phyloP scores from a whole-genome alignment of 768 basidiomycete genomes.

The Panaeolus papilionaceus region DNA sequence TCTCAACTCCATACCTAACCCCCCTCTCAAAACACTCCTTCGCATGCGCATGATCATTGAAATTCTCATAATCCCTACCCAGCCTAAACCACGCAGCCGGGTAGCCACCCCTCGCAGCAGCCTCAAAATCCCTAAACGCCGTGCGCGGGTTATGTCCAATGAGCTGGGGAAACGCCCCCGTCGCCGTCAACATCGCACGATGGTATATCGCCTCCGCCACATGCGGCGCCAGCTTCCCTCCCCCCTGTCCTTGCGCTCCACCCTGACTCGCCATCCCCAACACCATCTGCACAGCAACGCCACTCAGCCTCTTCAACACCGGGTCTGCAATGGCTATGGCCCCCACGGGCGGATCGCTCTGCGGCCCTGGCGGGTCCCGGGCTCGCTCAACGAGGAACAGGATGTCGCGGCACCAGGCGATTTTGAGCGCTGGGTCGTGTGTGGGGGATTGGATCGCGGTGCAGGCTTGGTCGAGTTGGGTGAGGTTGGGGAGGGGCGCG shows the following conservation, averaged over 20 bases:
- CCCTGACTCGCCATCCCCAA: slow-evolving; percentile 9
- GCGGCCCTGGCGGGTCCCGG: slow-evolving; percentile 30
- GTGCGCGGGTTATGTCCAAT: slow-evolving; percentile 70
- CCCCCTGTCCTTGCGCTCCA: too few species aligned
- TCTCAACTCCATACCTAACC: slow-evolving; percentile 72
- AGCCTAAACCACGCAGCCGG: slow-evolving; percentile 90
- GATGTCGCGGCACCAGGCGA: slow-evolving; percentile 87
- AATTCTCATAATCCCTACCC: slow-evolving; percentile 91
- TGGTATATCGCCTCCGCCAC: slow-evolving; percentile 79
- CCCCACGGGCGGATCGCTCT: slow-evolving; percentile 47
- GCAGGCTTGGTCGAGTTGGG: slow-evolving; percentile 59
- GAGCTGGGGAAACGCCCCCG: slow-evolving; percentile 73
- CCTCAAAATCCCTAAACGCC: slow-evolving; percentile 92
- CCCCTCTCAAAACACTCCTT: slow-evolving; percentile 90
- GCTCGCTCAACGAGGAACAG: slow-evolving; percentile 73
- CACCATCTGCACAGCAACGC: background rate
- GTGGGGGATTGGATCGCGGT: slow-evolving; percentile 57
- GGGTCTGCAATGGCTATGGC: background rate
- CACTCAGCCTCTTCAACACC: slow-evolving; percentile 1
- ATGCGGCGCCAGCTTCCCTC: slow-evolving; percentile 39
- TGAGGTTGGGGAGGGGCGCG: slow-evolving; percentile 69
- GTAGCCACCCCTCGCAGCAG: slow-evolving; percentile 79
- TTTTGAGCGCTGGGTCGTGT: slow-evolving; percentile 63
- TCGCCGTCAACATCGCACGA: slow-evolving; percentile 74
- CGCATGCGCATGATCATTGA: slow-evolving; percentile 75